Conservation (phyloP, 75 land plant genomes). For the Selaginella moellendorffii region DNA sequence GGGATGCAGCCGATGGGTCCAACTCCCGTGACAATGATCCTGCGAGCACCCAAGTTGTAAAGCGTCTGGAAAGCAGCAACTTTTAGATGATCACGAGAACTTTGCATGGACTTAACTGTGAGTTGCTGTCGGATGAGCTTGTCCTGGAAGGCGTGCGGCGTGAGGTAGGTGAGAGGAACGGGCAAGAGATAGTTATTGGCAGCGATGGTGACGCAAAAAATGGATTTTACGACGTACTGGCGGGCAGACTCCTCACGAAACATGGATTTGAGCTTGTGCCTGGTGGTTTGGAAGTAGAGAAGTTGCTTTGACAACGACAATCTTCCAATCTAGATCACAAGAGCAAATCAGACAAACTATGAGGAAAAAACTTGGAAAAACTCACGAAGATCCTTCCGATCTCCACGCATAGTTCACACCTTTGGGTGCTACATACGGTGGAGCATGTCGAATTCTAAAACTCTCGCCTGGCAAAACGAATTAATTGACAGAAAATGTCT, state of each 20-base stretch:
- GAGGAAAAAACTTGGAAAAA: background rate
- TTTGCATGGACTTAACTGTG: constrained; percentile 17
- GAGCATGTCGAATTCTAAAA: constrained; percentile 15
- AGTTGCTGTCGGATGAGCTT: too few species aligned
- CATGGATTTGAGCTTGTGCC: constrained; percentile 35
- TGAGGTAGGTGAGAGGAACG: constrained; percentile 27
- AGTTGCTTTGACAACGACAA: constrained; percentile 54
- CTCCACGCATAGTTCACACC: constrained; percentile 81
- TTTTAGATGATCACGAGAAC: background rate
- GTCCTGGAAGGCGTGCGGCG: constrained; percentile 43
- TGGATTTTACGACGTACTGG: constrained; percentile 35
- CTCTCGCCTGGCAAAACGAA: background rate
- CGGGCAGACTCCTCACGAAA: constrained; percentile 45
- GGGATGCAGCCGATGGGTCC: constrained; percentile 94
- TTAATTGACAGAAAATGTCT: too few species aligned
- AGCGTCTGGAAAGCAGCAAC: constrained; percentile 34
- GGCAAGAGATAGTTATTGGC: constrained; percentile 74
- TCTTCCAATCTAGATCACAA: constrained; percentile 38
- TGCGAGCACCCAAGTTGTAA: constrained; percentile 57
- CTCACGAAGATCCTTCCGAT: constrained; percentile 62
- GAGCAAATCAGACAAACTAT: background rate
- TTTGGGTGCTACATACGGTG: constrained; percentile 62
- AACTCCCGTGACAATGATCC: constrained; percentile 46
- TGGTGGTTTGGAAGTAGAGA: constrained; percentile 49
- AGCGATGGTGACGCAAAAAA: constrained; percentile 68